Evolutionary conservation across 2,329 filamentous ascomycete species (phyloP).

Genomic region (Colletotrichum endophyticum): DNA sequence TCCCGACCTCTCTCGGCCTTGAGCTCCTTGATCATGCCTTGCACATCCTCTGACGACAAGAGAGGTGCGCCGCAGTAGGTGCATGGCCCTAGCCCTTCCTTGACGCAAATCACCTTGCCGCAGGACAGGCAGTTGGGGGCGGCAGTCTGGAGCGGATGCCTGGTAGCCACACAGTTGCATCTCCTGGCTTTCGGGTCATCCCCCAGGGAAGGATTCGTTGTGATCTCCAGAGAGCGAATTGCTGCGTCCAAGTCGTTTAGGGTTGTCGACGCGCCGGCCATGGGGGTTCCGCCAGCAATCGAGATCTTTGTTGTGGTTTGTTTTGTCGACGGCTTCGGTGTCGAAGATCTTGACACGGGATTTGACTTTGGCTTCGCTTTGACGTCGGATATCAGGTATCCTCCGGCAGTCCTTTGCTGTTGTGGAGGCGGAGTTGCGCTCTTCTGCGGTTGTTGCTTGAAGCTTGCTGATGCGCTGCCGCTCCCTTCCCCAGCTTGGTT

Average conservation of each 20-base stretch:
- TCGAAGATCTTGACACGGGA: conserved; percentile 56
- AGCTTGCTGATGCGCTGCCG: conserved; percentile 39
- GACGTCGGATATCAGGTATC: conserved; percentile 81
- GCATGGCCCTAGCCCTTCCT: conserved; percentile 92
- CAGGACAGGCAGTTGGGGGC: conserved; percentile 92
- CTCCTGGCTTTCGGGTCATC: conserved; percentile 64
- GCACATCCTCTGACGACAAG: conserved; percentile 74
- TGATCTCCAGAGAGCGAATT: conserved; percentile 88
- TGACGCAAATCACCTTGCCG: conserved; percentile 93
- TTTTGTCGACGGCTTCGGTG: conserved; percentile 52
- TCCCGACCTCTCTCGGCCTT: conserved; percentile 86
- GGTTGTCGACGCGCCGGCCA: conserved; percentile 80
- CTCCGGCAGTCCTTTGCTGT: conserved; percentile 69
- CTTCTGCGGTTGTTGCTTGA: conserved; percentile 31
- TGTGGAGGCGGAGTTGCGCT: conserved; percentile 22
- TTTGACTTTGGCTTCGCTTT: conserved; percentile 64
- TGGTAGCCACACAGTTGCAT: conserved; percentile 87
- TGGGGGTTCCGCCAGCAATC: conserved; percentile 78
- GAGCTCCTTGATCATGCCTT: conserved; percentile 84
- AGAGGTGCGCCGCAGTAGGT: conserved; percentile 85
- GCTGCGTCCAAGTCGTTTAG: conserved; percentile 77
- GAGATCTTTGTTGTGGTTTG: conserved; percentile 66
- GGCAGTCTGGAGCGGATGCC: conserved; percentile 87
- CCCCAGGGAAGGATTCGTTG: conserved; percentile 79
- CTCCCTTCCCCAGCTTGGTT: conserved; percentile 41